These are phyloP conservation scores for Porcisia hertigi DNA, from an alignment of 208 protist genomes.

Conservation along the genomic window DNA sequence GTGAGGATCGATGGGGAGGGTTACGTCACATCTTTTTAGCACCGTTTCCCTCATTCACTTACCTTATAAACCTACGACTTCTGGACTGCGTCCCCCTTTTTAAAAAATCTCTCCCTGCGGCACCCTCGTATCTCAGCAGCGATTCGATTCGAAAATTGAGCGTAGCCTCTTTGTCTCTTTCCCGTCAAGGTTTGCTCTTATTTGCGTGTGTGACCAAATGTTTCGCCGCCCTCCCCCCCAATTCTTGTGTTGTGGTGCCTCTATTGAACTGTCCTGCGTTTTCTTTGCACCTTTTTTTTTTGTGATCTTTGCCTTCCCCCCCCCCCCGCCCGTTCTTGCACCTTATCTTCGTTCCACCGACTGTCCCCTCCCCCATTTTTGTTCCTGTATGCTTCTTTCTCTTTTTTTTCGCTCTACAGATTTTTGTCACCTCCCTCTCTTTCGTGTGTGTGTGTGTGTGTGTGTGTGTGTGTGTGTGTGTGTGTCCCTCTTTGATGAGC, in stretches of 20 bases:
- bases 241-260: too few species aligned
- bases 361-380: background rate
- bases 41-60: background rate
- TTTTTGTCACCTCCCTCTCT: background rate
- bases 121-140: background rate
- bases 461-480: background rate
- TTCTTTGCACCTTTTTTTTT: background rate
- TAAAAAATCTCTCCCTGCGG: background rate
- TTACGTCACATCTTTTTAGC: background rate
- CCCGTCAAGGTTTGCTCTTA: too few species aligned
- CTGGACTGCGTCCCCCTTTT: background rate
- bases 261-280: too few species aligned
- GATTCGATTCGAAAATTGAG: background rate
- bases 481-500: too few species aligned
- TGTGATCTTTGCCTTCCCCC: background rate
- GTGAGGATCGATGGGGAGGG: too few species aligned
- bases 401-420: background rate
- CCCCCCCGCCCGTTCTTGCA: background rate
- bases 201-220: too few species aligned
- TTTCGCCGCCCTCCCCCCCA: too few species aligned
- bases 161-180: too few species aligned
- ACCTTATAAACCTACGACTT: background rate
- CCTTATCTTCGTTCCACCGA: background rate
- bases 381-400: background rate
- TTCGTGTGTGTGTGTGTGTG: background rate